Conservation (phyloP, 2,329 filamentous ascomycete species). For the Fusarium algeriense region DNA sequence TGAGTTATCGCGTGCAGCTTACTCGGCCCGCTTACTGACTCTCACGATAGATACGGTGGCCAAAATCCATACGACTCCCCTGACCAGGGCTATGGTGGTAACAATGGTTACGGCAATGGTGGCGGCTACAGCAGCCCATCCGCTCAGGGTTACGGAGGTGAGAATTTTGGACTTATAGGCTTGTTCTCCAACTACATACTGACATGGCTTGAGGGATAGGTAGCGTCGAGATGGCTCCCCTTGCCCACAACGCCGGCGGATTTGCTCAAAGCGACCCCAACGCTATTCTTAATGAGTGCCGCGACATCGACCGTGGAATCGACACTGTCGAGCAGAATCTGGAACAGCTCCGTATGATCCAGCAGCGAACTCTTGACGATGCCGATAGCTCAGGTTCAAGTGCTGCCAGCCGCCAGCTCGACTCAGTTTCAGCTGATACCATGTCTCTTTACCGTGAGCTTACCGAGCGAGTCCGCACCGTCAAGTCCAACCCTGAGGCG, state of each 20-base stretch:
- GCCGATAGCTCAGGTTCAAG: slow-evolving; percentile 78
- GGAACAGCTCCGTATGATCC: slow-evolving; percentile 76
- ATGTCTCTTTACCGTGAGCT: slow-evolving; percentile 86
- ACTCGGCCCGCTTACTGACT: slow-evolving; percentile 49
- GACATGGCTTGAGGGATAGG: slow-evolving; percentile 50
- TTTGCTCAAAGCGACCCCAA: slow-evolving; percentile 72
- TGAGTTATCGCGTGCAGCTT: slow-evolving; percentile 9
- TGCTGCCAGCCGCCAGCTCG: slow-evolving; percentile 75
- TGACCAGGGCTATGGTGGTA: slow-evolving; percentile 49
- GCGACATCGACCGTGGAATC: slow-evolving; percentile 82
- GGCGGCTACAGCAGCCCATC: slow-evolving; percentile 41
- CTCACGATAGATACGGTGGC: slow-evolving; percentile 63
- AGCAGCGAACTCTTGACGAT: slow-evolving; percentile 79
- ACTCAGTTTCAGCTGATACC: slow-evolving; percentile 79
- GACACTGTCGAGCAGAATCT: slow-evolving; percentile 79
- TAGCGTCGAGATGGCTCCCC: slow-evolving; percentile 79
- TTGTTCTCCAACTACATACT: slow-evolving; percentile 16
- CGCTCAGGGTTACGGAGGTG: slow-evolving; percentile 44
- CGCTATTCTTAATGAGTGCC: slow-evolving; percentile 86
- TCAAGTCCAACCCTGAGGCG: slow-evolving; percentile 86
- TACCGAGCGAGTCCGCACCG: slow-evolving; percentile 80
- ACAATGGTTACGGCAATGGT: slow-evolving; percentile 42
- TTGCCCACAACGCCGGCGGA: slow-evolving; percentile 64
- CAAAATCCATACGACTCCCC: slow-evolving; percentile 72
- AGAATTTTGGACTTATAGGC: slow-evolving; percentile 14